Percentiles rank a stretch among this genome's conserved stretches.
These are phyloP conservation scores for Musa schizocarpa DNA, from an alignment of 176 grass and related monocot species.

Conservation along the genomic window DNA sequence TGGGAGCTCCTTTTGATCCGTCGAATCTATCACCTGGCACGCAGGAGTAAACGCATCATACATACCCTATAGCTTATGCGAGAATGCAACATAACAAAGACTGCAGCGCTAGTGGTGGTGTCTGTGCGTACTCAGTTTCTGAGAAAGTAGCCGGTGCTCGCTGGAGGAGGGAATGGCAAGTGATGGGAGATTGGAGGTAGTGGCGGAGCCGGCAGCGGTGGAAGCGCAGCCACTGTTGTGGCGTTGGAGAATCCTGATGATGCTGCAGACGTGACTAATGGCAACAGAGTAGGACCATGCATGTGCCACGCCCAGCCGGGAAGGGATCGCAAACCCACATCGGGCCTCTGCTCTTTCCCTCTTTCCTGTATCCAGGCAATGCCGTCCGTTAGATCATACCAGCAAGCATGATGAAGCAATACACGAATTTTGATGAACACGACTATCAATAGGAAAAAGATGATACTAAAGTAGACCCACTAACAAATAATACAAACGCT, in stretches of 20 bases:
- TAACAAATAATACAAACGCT: too few relatives aligned
- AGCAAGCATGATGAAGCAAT: neutral
- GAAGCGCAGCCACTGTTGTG: constrained; percentile 7
- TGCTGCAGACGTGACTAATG: constrained; percentile 77
- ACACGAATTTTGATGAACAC: neutral
- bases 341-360: constrained; percentile 35
- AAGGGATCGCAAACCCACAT: constrained; percentile 23
- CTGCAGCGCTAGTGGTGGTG: too few relatives aligned
- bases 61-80: neutral
- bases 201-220: neutral
- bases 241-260: constrained; percentile 99
- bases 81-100: neutral
- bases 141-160: neutral
- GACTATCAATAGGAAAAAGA: too few relatives aligned
- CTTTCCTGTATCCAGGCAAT: constrained; percentile 47
- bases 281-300: constrained; percentile 34
- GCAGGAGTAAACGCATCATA: neutral
- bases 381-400: neutral
- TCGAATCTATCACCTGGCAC: neutral
- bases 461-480: too few relatives aligned
- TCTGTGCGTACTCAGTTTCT: neutral
- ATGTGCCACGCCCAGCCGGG: constrained; percentile 57
- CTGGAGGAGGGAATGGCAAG: neutral
- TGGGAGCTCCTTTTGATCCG: neutral
- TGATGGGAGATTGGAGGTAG: neutral